Base-by-base conservation (phyloP, 805 yeast genomes). In the Suhomyces xylopsoci region DNA sequence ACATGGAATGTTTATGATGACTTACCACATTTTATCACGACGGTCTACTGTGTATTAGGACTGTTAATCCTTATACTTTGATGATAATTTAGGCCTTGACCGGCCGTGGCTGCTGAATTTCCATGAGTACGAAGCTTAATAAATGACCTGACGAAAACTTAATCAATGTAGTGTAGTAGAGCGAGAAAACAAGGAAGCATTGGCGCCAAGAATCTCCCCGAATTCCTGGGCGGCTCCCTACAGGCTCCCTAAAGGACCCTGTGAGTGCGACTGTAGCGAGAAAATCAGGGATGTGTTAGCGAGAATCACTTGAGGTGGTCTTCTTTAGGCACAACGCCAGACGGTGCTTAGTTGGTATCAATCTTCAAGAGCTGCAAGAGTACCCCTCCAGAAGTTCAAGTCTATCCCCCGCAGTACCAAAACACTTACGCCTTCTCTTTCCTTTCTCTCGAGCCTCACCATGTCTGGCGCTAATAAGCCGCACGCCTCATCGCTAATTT, bases 51-150 rank as follows among this genome's bases (percentile, higher is more conserved):
- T 62, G 76, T 69, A 55, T 62, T 60, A 71, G 68, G 67, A 72
- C 70, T 72, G 74, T 76, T 75, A 71, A 73, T 73, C 65, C 66
- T 70, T 67, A 55, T 61, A 68, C 73, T 54, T 63, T 75, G 80
- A 75, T 75, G 80, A 75, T 59, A 66, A 64, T 49, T 59, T 62
- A 57, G 78, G 78, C 78, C 79, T 74, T 74, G 79, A 74, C 79
- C 79, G 80, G 79, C 79, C 79, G 77, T 74, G 79, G 80, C 69
- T 62, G 74, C 78, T 73, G 78, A 74, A 58, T 46, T 38, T 38
- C 42, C 24, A 10, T 17, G 20, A 19, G 42, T 38, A 38, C 42
- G 42, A 38, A 22, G 24, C 24, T 38, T n/a, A 38, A 38, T 38
- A 38, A 17, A 38, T 38, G 24, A 17, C 24, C 42, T 19, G 7